Base-by-base conservation (phyloP, 805 yeast species). In the Nakazawaea populi region DNA sequence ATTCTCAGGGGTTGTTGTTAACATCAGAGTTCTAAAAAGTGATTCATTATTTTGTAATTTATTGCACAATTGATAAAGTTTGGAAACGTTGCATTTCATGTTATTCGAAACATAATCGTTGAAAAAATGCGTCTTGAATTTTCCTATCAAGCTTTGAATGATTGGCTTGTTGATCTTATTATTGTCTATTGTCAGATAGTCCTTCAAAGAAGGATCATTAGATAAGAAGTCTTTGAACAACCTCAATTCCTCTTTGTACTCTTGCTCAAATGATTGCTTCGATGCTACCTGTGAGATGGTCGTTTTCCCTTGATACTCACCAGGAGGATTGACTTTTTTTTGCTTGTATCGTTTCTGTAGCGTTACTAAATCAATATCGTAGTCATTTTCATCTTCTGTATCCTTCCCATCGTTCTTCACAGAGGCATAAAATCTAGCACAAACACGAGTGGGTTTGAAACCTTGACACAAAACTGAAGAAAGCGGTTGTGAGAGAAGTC, bases 301-400 rank as follows among this genome's bases (percentile, higher is more conserved):
- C 3, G 24, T 18, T 18, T 18, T 18, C 24, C 24, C 24, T 18
- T 18, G 24, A 18, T 18, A 18, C 3, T 18, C 24, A 18, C 24
- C 24, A 18, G 24, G 24, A 18, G 24, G 24, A 18, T 18, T 18
- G 24, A 18, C 24, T 5, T 35, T 36, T 12, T 14, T 39, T 14
- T 44, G 24, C 39, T 42, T 51, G 31, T 18, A 27, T 35, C 28
- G 18, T 46, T 38, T 45, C 14, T 46, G 18, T 43, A 51, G 37
- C 6, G 49, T 51, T n/a, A 46, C 42, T 14, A 46, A 30, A 42
- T 51, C 53, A 43, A 46, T 51, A 37, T 46, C 53, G 28, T 51
- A 46, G 5, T 42, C 49, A 5, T 42, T 27, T 8, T 44, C 40
- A 40, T 39, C 45, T 18, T 42, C 46, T 32, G 24, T 18, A 18